Evolutionary conservation across 441 rosid genomes (phyloP).

Genomic region (Kokia cookei): DNA sequence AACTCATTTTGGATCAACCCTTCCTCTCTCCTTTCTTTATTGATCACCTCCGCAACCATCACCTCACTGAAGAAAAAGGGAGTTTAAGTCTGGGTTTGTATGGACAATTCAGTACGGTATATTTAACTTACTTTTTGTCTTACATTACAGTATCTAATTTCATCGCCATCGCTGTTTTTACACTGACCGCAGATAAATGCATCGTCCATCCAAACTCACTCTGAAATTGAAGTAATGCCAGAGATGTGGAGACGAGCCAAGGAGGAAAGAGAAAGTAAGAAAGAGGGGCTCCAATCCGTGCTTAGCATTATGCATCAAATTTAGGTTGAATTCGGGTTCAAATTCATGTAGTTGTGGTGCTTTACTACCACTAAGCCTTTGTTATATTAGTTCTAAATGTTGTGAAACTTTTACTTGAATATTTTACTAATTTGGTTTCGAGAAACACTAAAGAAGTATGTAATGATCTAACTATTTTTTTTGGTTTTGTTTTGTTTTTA

Average conservation of each 20-base stretch:
- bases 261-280: slow-evolving; percentile 59
- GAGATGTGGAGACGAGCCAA: slow-evolving; percentile 30
- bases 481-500: too few species aligned
- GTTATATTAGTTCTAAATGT: too few species aligned
- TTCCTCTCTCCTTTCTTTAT: slow-evolving; percentile 70
- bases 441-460: too few species aligned
- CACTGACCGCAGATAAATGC: too few species aligned
- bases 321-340: slow-evolving; percentile 27
- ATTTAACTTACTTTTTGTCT: too few species aligned
- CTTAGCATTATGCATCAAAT: slow-evolving; percentile 49
- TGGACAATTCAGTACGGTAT: too few species aligned
- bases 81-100: too few species aligned
- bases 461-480: too few species aligned
- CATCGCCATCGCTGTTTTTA: background rate
- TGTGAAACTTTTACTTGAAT: too few species aligned
- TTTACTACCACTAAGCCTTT: background rate
- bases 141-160: too few species aligned
- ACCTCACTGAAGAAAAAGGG: background rate
- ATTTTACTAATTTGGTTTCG: too few species aligned
- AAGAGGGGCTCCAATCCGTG: slow-evolving; percentile 77
- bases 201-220: too few species aligned
- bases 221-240: background rate
- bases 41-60: slow-evolving; percentile 65
- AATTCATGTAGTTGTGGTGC: background rate
- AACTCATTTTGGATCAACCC: slow-evolving; percentile 65